Evolutionary conservation across 148 eudicot species (phyloP), one percentile per base, ranked within the genome.

Genomic region (Fagopyrum homotropicum): DNA sequence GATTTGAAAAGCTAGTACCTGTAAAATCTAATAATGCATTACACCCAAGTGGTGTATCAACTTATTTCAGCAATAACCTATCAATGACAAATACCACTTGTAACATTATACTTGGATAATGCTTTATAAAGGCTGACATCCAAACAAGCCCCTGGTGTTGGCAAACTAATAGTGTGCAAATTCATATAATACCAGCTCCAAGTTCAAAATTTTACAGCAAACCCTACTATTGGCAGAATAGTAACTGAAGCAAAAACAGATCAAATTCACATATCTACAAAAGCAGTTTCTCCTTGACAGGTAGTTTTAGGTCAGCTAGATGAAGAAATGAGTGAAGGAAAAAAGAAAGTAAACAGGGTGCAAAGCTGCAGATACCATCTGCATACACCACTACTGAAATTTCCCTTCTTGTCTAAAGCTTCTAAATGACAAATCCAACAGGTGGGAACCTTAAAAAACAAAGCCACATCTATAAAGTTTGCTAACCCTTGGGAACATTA

Each of bases 391-490:
- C 71, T 66, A 40, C 46, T 14, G 9, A 40, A 14, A 66, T 66
- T 43, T 66, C 19, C 71, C 40, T 66, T 66, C 40, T 66, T 66
- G 71, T 66, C 47, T 66, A 66, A 66, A 66, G 35, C 71, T 40
- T 66, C 71, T 66, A 66, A 43, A 66, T 66, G 71, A 40, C 45
- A 66, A 66, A 43, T 45, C 71, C 71, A 66, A 40, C 71, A 66
- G 71, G 19, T 66, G 46, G 45, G 14, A 66, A 40, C 9, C 14
- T 10, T 19, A 19, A 57, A 57, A 60, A 30, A 57, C 43, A 63
- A 63, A 63, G 30, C 16, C 16, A 63, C 44, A 30, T 63, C 44
- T 44, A 63, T 63, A 29, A 63, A 63, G 26, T 29, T 63, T 11
- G 45, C 45, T 63, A 3, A 30, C 12, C 69, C 69, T 40, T 66